A percentile compares a stretch with the other conserved stretches of the same genome.
Evolutionary conservation across 1,284 basidiomycete species (phyloP).

Genomic region (Mycosarcoma mackinlayi): DNA sequence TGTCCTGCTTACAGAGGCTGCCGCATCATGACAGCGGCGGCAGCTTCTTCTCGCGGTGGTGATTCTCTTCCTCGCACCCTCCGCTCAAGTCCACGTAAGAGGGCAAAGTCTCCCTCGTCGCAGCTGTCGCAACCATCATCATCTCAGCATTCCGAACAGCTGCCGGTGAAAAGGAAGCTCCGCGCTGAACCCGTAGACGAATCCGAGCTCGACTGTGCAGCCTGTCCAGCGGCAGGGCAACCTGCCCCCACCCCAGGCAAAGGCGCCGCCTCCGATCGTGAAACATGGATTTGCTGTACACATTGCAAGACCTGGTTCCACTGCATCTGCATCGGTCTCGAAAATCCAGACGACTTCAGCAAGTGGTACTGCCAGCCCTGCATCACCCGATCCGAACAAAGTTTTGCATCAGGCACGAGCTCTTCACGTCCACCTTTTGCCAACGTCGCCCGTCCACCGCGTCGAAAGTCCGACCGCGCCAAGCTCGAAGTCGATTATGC

Average conservation of each 20-base stretch:
- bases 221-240: slow-evolving; percentile 32
- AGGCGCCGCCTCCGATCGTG: slow-evolving; percentile 43
- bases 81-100: slow-evolving; percentile 36
- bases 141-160: slow-evolving; percentile 2
- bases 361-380: slow-evolving; percentile 59
- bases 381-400: slow-evolving; percentile 22
- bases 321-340: slow-evolving; percentile 50
- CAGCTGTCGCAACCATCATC: background rate
- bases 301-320: slow-evolving; percentile 60
- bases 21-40: slow-evolving; percentile 27
- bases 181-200: slow-evolving; percentile 40
- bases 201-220: slow-evolving; percentile 49
- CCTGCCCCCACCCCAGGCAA: slow-evolving; percentile 35
- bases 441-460: slow-evolving; percentile 40
- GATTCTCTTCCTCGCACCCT: slow-evolving; percentile 6
- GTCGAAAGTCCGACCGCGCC: slow-evolving; percentile 43
- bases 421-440: slow-evolving; percentile 18
- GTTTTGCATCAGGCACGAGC: slow-evolving; percentile 24
- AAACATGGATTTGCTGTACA: slow-evolving; percentile 58
- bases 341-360: slow-evolving; percentile 47
- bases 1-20: background rate
- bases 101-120: slow-evolving; percentile 12
- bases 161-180: slow-evolving; percentile 15
- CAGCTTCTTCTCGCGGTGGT: slow-evolving; percentile 10
- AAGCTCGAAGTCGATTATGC: slow-evolving; percentile 56